Base-by-base conservation (phyloP, 2,329 filamentous ascomycete species). In the Coniochaeta prunicola region DNA sequence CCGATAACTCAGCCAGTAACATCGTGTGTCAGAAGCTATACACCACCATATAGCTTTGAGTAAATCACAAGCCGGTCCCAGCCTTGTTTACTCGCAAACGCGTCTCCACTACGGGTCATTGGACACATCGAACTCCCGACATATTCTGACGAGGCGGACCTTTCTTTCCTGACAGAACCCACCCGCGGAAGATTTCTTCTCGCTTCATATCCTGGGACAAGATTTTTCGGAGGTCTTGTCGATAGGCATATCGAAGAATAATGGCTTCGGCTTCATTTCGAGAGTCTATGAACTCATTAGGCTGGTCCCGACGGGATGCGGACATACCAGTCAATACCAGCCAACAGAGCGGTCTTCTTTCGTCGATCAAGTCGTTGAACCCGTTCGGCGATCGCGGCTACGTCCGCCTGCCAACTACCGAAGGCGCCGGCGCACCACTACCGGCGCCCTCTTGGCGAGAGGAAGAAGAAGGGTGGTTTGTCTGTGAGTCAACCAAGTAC, bases 381-480 rank as follows among this genome's bases (percentile, higher is more conserved):
- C 93, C 93, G 0, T 97, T 97, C 73, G 85, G 87, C 59, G 83
- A 88, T 69, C 83, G 88, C 71, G 92, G 92, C 72, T 96, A 96
- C 82, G 88, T 97, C 65, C 87, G 90, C 73, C 85, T 99, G 56
- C 93, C 94, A 59, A 94, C 91, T 57, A 87, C 87, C 66, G 92
- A 96, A 71, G 82, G 83, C 65, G 80, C 90, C 36, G 92, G 91
- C 55, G 92, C 93, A 64, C 92, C 92, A 64, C 77, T 97, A 56
- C 93, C 93, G 57, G 92, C 92, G 61, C 85, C 91, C 62, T 90
- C 74, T 70, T 84, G 92, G 69, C 86, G 92, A 67, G 92, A 97
- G 71, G 94, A 97, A 74, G 93, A 97, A 71, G 94, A 97, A 76
- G 90, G 88, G 64, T 97, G 90, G 86, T 92, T 97, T 84, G 88